Base-by-base conservation (phyloP, 2,329 filamentous ascomycete species). In the Pyrenochaeta sp. region DNA sequence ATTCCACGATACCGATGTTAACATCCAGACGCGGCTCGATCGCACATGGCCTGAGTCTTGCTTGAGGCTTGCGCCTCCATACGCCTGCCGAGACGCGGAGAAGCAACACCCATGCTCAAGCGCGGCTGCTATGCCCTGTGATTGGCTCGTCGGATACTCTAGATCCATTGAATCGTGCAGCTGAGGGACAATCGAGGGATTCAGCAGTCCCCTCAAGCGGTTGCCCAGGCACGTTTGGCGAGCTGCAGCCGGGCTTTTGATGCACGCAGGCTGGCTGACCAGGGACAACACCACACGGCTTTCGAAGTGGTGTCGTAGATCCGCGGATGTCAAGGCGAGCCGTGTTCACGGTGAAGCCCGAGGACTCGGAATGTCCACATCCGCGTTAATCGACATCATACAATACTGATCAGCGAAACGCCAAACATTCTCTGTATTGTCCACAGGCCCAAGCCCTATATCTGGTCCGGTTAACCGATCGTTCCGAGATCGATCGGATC, bases 281-380 rank as follows among this genome's bases (percentile, higher is more conserved):
- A n/a, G n/a, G n/a, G n/a, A n/a, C n/a, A n/a, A n/a, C n/a, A n/a
- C n/a, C n/a, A n/a, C n/a, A n/a, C n/a, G n/a, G n/a, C n/a, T n/a
- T n/a, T n/a, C 10, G 27, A 30, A 30, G 11, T 9, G 27, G 7
- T 8, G 14, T 38, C 14, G 29, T 29, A 34, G 27, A 27, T 39
- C 28, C 29, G 44, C 22, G 20, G 39, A 38, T 43, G 29, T 14
- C 29, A 35, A 19, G 26, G 23, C 19, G 15, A 30, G 14, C 13
- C 27, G 9, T 30, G 27, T 17, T 9, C 6, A 5, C 7, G 11
- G 14, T 17, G 14, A 17, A 9, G 13, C 27, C 15, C 19, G 27
- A 14, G 14, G 11, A 14, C 17, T n/a, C n/a, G 15, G 11, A 17
- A 30, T 8, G n/a, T n/a, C n/a, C 6, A 30, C 14, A 10, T 13